phyloP scores from a whole-genome alignment of 2,329 filamentous ascomycete genomes.

The Parastagonospora nodorum region DNA sequence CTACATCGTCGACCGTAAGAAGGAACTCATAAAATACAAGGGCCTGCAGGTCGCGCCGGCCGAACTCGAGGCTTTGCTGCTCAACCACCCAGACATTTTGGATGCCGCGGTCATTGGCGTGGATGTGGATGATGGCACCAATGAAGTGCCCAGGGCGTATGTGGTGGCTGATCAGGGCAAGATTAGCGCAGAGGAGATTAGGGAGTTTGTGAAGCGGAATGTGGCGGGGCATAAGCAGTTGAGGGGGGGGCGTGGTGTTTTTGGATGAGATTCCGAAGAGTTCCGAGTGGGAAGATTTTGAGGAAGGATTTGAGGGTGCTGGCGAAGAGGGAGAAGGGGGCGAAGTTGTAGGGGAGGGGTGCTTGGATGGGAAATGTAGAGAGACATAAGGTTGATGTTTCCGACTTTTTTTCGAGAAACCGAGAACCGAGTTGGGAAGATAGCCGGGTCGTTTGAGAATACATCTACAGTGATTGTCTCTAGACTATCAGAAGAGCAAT shows the following conservation, averaged over 20 bases:
- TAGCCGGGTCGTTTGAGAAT: no score
- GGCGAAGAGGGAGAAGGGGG: constrained; percentile 35
- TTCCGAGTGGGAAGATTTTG: constrained; percentile 43
- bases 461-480: no score
- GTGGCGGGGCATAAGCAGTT: constrained; percentile 44
- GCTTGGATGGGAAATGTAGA: no score
- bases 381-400: no score
- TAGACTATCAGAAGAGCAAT: no score
- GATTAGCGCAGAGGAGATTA: constrained; percentile 38
- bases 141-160: constrained; percentile 51
- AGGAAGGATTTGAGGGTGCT: constrained; percentile 43
- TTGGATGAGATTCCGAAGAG: constrained; percentile 45
- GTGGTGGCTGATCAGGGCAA: constrained; percentile 45
- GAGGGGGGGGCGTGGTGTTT: constrained; percentile 45
- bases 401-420: no score
- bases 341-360: constrained; percentile 31
- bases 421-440: no score
- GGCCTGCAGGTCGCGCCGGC: constrained; percentile 57
- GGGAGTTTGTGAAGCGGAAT: constrained; percentile 37
- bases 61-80: constrained; percentile 53
- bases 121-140: constrained; percentile 39
- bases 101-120: constrained; percentile 56
- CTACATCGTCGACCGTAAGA: constrained; percentile 51
- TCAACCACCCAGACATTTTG: constrained; percentile 47
- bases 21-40: constrained; percentile 57